Base-by-base conservation (phyloP, 2,329 filamentous ascomycete genomes). In the Neoscytalidium dimidiatum region DNA sequence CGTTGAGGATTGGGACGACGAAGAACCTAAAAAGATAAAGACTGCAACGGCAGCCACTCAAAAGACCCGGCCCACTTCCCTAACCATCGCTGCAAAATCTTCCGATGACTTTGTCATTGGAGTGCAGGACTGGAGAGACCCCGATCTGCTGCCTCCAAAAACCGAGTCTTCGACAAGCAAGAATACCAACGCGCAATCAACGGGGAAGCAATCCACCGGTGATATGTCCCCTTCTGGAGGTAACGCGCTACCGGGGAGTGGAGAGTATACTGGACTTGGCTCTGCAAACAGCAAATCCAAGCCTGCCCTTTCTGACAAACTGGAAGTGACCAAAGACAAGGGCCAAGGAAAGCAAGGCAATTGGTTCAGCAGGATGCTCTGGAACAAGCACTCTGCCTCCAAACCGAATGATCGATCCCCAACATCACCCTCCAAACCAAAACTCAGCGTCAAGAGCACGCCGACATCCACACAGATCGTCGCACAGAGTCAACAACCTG, bases 61-160 rank as follows among this genome's bases (percentile, higher is more conserved):
- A 31, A 64, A 64, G 41, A 73, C 73, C 17, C 72, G 70, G 41
- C 64, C 68, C 9, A 66, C 66, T 26, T 61, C 46, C 19, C 68
- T 41, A 9, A 41, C 49, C 2, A 35, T 66, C 3, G 28, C 51
- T 26, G 23, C 38, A 46, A 66, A 51, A 28, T 66, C 67, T 48
- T 66, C 26, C 60, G 89, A 92, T 74, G 86, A 84, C 64, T 94
- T 94, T 73, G 84, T 91, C 49, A 94, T 94, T 71, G 92, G 91
- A n/a, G 88, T 93, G 13, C 90, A 95, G 69, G 92, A 95, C 73
- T 94, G 92, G 92, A 86, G 91, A 69, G 92, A 95, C 74, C 90
- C 91, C 5, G 91, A 92, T 73, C 79, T 92, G 19, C 81, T 92
- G 23, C 83, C 82, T 1, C 74, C 79, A 43, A 70, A 75, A 31